These are phyloP conservation scores for Colletotrichum caudatum DNA, from an alignment of 2,329 filamentous ascomycete genomes.

Conservation along the genomic window DNA sequence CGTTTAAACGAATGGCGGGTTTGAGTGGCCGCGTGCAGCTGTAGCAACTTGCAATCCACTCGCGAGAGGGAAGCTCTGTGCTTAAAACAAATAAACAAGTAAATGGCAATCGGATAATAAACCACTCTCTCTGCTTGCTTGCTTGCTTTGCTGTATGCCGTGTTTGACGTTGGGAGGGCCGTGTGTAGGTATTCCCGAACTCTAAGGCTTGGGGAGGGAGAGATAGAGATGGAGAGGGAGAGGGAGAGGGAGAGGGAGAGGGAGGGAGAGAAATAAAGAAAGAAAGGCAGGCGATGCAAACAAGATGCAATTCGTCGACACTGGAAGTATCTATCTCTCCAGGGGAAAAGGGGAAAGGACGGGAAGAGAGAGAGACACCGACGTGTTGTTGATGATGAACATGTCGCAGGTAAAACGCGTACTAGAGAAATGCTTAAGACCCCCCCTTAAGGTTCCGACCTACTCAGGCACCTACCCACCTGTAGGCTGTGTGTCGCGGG, in stretches of 20 bases:
- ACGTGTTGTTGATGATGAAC: not conserved
- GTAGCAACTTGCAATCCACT: slow-evolving; percentile 31
- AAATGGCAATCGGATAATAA: not conserved
- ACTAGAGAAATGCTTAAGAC: slow-evolving; percentile 2
- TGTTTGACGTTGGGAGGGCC: not conserved
- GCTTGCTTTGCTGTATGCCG: not conserved
- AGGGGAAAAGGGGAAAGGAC: not conserved
- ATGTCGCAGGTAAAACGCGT: not conserved
- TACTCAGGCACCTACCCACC: not conserved
- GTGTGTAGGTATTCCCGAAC: not conserved
- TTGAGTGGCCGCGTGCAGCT: slow-evolving; percentile 38
- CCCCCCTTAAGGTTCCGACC: not conserved
- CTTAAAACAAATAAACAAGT: slow-evolving; percentile 22
- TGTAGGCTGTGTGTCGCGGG: not conserved
- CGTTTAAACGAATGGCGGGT: slow-evolving; percentile 35
- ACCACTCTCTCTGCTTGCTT: not conserved
- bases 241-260: not conserved
- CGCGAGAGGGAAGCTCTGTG: slow-evolving; percentile 7
- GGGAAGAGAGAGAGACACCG: not conserved
- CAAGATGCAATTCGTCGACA: not conserved
- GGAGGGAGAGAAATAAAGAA: not conserved
- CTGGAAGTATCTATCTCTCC: not conserved
- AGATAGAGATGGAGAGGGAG: no score
- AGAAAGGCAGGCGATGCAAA: not conserved
- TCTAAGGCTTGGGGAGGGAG: not conserved